A percentile compares a stretch with the other conserved stretches of the same genome.
Conservation (phyloP, 2,329 filamentous ascomycete genomes). For the Penicillium sp. region DNA sequence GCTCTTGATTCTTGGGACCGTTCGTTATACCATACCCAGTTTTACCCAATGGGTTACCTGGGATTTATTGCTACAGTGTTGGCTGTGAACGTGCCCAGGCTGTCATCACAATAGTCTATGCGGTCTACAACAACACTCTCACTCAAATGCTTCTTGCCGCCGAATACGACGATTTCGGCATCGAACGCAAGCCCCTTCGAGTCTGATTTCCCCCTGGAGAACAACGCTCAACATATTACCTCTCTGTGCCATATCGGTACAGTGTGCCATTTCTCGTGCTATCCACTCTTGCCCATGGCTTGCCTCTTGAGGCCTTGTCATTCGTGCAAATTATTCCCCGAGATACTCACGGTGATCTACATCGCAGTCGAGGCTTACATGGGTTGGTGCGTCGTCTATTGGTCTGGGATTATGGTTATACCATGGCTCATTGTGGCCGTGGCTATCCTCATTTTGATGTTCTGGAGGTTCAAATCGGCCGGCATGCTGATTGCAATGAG, state of each 20-base stretch:
- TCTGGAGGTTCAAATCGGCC: not conserved
- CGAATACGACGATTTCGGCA: constrained; percentile 40
- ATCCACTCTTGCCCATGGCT: not conserved
- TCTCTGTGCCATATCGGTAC: constrained; percentile 44
- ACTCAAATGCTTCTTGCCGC: too few relatives aligned
- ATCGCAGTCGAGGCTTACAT: not conserved
- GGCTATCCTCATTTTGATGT: not conserved
- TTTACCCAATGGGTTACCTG: not conserved
- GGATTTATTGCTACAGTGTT: not conserved
- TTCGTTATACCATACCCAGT: not conserved
- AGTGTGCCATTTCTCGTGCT: constrained; percentile 6
- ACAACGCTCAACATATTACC: constrained; percentile 44
- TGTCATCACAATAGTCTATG: not conserved
- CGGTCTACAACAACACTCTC: not conserved
- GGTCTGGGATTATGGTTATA: not conserved
- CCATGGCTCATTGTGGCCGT: not conserved
- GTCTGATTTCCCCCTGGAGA: constrained; percentile 40
- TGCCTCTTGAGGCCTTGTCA: not conserved
- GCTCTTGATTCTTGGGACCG: not conserved
- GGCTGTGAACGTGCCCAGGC: not conserved
- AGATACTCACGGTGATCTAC: not conserved
- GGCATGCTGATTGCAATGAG: not conserved
- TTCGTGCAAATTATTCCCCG: not conserved
- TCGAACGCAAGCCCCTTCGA: constrained; percentile 37
- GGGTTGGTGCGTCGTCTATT: not conserved